Percentiles rank a stretch among this genome's conserved stretches.
Evolutionary conservation across 257 asterid genomes (phyloP).

Genomic region (Penstemon barbatus): DNA sequence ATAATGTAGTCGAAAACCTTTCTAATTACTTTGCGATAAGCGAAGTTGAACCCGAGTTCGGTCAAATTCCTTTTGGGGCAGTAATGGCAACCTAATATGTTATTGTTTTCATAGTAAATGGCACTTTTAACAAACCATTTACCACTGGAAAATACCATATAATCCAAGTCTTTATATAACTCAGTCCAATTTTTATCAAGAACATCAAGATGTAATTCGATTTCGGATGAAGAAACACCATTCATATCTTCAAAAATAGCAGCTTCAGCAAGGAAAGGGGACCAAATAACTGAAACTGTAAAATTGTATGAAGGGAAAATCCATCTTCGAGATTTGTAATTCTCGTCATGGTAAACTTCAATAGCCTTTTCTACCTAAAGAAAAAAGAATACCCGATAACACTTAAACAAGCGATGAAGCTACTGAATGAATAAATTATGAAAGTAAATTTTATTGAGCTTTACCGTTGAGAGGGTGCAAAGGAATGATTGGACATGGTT

Average conservation of each 20-base stretch:
- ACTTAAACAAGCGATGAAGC: not conserved
- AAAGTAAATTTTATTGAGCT: not conserved
- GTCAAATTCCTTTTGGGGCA: slow-evolving; percentile 65
- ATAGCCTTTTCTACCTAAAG: slow-evolving; percentile 64
- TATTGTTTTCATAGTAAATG: slow-evolving; percentile 57
- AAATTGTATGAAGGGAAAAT: slow-evolving; percentile 62
- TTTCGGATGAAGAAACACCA: slow-evolving; percentile 68
- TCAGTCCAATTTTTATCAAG: slow-evolving; percentile 71
- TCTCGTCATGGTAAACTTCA: slow-evolving; percentile 69
- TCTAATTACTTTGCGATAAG: slow-evolving; percentile 54
- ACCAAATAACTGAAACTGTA: slow-evolving; percentile 67
- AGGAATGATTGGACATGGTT: slow-evolving; percentile 80
- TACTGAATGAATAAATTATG: not conserved
- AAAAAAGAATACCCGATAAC: not conserved
- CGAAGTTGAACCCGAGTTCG: slow-evolving; percentile 54
- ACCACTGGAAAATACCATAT: slow-evolving; percentile 61
- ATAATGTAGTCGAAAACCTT: slow-evolving; percentile 47
- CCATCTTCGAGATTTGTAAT: slow-evolving; percentile 66
- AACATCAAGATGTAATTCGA: slow-evolving; percentile 64
- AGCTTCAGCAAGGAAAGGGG: slow-evolving; percentile 77
- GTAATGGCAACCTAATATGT: slow-evolving; percentile 58
- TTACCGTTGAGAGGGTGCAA: slow-evolving; percentile 72
- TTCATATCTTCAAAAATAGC: slow-evolving; percentile 57
- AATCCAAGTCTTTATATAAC: slow-evolving; percentile 49
- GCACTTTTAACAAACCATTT: slow-evolving; percentile 69